Base-by-base conservation (phyloP, 805 yeast species). In the Cyberlindnera mrakii region DNA sequence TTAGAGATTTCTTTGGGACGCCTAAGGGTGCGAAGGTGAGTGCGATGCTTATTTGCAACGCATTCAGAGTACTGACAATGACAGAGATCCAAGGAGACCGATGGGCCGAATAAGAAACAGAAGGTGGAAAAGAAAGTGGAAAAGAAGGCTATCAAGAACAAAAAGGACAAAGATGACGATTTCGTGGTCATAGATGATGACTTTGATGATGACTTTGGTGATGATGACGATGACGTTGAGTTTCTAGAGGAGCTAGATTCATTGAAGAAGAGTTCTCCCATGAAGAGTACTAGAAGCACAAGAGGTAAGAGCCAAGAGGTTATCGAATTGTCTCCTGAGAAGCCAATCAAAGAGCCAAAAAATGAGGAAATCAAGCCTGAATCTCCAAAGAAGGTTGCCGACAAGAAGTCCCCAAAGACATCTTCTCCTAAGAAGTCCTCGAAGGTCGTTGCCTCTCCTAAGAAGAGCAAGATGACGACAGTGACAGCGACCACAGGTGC, bases 1-100 rank as follows among this genome's bases (percentile, higher is more conserved):
- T 69, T 44, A 57, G 65, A 20, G 68, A 66, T 40, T 69, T 66
- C 54, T 68, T 69, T 45, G 65, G 66, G 19, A 44, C 41, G 14
- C 29, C 33, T 5, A 33, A 30, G n/a, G 42, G 40, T 16, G 20
- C 27, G 4, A 15, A 36, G 15, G 35, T 33, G 14, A 16, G 35
- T 33, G 14, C 6, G 10, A 15, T 4, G 17, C 20, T 16, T 33
- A 10, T 23, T 8, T 4, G 9, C 4, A 3, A 23, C 27, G 27
- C 8, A 2, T 23, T 23, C 13, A 2, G 27, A 23, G 27, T 9
- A 23, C 27, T 23, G 4, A 23, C 27, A 23, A 23, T 10, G 27
- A 23, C 6, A 23, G 27, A 23, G 27, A 23, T 6, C 13, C 27
- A 23, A 23, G 27, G 11, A 23, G 27, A 23, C 13, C 10, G 27